phyloP scores from a whole-genome alignment of 169 alveolate species.

The Plasmodium coatneyi region DNA sequence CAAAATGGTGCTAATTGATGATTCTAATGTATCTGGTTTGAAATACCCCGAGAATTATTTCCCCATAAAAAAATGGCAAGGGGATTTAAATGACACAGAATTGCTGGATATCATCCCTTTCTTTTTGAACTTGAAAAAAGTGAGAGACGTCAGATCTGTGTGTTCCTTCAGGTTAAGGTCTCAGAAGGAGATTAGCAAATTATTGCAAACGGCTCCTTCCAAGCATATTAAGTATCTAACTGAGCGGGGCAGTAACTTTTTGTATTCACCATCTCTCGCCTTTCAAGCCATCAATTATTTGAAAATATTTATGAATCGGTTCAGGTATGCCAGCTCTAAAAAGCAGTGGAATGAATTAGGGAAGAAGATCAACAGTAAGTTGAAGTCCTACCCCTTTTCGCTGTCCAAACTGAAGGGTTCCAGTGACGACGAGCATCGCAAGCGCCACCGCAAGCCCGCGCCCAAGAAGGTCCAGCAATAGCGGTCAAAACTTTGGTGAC shows the following conservation, averaged over 20 bases:
- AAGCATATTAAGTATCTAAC: constrained; percentile 30
- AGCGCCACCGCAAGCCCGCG: neutral
- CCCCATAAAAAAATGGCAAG: constrained; percentile 86
- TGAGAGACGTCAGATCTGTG: constrained; percentile 80
- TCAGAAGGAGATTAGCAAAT: constrained; percentile 48
- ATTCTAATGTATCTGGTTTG: constrained; percentile 72
- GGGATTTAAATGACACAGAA: constrained; percentile 81
- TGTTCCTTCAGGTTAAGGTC: constrained; percentile 56
- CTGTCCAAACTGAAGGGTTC: constrained; percentile 54
- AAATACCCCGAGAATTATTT: constrained; percentile 79
- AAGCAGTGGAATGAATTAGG: constrained; percentile 70
- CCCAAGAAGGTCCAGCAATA: neutral
- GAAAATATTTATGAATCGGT: constrained; percentile 46
- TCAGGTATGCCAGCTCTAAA: constrained; percentile 58
- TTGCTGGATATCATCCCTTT: constrained; percentile 85
- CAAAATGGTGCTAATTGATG: constrained; percentile 76
- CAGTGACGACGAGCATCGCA: constrained; percentile 57
- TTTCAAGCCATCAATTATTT: constrained; percentile 62
- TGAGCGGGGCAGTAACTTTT: neutral
- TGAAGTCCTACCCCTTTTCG: constrained; percentile 51
- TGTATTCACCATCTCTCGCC: constrained; percentile 30
- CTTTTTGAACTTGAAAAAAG: constrained; percentile 78
- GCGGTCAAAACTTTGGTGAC: neutral
- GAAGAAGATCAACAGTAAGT: constrained; percentile 33
- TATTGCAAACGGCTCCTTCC: neutral